phyloP scores from a whole-genome alignment of 2,329 filamentous ascomycete genomes.

The Botrytis paeoniae region DNA sequence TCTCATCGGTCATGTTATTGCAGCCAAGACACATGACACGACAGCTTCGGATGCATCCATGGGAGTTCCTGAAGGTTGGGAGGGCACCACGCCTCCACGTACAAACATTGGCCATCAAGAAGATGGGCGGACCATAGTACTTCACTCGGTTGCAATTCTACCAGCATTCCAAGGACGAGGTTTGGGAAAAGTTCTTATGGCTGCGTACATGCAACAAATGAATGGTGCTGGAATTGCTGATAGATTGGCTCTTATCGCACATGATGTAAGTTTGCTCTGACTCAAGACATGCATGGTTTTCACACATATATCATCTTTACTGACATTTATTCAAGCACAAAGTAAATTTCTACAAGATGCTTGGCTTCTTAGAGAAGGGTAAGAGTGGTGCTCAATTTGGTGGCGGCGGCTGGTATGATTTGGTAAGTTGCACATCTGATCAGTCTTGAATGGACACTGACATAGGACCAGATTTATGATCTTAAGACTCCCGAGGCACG shows the following conservation, averaged over 20 bases:
- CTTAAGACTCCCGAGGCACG: slow-evolving; percentile 22
- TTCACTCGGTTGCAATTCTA: slow-evolving; percentile 80
- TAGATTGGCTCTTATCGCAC: slow-evolving; percentile 71
- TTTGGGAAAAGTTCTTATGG: slow-evolving; percentile 70
- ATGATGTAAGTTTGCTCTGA: slow-evolving; percentile 52
- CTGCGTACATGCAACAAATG: slow-evolving; percentile 74
- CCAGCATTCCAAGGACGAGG: slow-evolving; percentile 72
- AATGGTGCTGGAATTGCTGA: slow-evolving; percentile 67
- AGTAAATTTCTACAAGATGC: slow-evolving; percentile 70
- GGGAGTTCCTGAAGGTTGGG: slow-evolving; percentile 68
- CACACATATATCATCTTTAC: neutral
- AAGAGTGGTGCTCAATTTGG: slow-evolving; percentile 68
- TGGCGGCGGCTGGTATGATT: slow-evolving; percentile 77
- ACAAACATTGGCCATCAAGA: slow-evolving; percentile 66
- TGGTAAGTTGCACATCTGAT: slow-evolving; percentile 54
- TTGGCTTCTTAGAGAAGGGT: slow-evolving; percentile 69
- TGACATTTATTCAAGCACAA: slow-evolving; percentile 49
- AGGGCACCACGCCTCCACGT: slow-evolving; percentile 44
- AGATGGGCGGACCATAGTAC: slow-evolving; percentile 68
- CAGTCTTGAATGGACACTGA: neutral
- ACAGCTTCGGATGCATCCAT: slow-evolving; percentile 74
- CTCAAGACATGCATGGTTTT: neutral
- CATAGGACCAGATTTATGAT: neutral
- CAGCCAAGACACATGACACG: slow-evolving; percentile 63
- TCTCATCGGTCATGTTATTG: slow-evolving; percentile 74